phyloP scores from a whole-genome alignment of 805 yeast species.

The Teunomyces tritomae region DNA sequence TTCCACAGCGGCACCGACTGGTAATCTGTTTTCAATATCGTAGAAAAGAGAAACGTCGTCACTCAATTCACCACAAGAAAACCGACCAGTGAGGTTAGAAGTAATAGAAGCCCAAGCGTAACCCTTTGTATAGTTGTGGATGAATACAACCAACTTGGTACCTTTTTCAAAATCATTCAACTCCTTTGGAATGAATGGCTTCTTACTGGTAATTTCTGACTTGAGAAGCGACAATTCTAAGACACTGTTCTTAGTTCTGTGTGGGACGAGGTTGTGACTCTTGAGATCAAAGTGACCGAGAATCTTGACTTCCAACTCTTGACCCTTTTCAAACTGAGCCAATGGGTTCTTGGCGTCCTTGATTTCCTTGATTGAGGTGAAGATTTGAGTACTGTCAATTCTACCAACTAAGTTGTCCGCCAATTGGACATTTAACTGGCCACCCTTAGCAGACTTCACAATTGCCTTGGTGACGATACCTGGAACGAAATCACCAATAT shows the following conservation, averaged over 20 bases:
- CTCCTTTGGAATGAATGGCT: constrained; percentile 27
- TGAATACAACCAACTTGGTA: constrained; percentile 52
- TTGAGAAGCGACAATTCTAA: constrained; percentile 63
- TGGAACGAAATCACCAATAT: constrained; percentile 49
- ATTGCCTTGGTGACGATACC: constrained; percentile 63
- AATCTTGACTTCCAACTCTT: constrained; percentile 57
- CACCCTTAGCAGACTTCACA: constrained; percentile 61
- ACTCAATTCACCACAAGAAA: constrained; percentile 62
- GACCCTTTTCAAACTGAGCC: constrained; percentile 55
- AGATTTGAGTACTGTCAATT: constrained; percentile 71
- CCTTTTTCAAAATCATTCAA: constrained; percentile 49
- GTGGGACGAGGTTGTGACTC: constrained; percentile 64
- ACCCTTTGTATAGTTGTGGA: constrained; percentile 62
- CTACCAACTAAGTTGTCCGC: constrained; percentile 81
- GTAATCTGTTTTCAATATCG: constrained; percentile 55
- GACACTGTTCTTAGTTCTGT: constrained; percentile 55
- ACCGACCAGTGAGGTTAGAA: constrained; percentile 64
- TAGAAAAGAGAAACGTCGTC: constrained; percentile 46
- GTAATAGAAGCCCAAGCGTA: constrained; percentile 66
- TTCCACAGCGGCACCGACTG: constrained; percentile 68
- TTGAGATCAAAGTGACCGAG: constrained; percentile 76
- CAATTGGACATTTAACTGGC: constrained; percentile 70
- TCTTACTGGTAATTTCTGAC: constrained; percentile 31
- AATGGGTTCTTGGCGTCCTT: constrained; percentile 59
- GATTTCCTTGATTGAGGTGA: constrained; percentile 52